Base-by-base conservation (phyloP, 1,284 basidiomycete species). In the Trichosporon faecale region DNA sequence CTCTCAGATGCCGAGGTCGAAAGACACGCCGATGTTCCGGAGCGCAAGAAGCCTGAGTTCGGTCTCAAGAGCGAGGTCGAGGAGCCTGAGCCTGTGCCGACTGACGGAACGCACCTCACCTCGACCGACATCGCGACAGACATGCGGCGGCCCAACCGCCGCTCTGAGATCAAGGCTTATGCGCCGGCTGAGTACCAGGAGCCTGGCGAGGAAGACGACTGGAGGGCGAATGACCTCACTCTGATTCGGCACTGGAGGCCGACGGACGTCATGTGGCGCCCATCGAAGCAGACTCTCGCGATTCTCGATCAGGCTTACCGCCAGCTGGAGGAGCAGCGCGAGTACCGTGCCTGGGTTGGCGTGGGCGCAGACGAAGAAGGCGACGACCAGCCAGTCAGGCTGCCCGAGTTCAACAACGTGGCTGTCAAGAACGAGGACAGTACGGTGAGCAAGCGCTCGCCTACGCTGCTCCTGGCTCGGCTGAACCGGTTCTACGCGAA, bases 251-350 rank as follows among this genome's bases (percentile, higher is more conserved):
- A 70, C 5, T 83, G 80, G 80, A 71, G 82, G 37, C 80, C 81
- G 2, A 74, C 71, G 31, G 82, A 83, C 65, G 64, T 75, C 8
- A 69, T 77, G 16, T 83, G 82, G 82, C 75, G 75, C 27, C 80
- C 82, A 1, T 69, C 75, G 1, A 67, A 73, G 8, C 44, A 74
- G 5, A 80, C 80, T 0, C 65, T 80, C 11, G 68, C 74, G 0
- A 72, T 80, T 1, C 73, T 83, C 18, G 77, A 82, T 18, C 69
- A 72, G 18, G 76, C 76, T 0, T 82, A 79, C 68, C 65, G 68
- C 44, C 76, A 81, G 64, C 67, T 83, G 18, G 74, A 83, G 70
- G 70, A 76, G 52, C 68, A 73, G 68, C 70, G 49, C 49, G 69
- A 69, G 27, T 73, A 60, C 69, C 72, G 69, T 12, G 68, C 70